These are phyloP conservation scores for Cladorrhinum sp. DNA, from an alignment of 2,329 filamentous ascomycete genomes.

Conservation along the genomic window DNA sequence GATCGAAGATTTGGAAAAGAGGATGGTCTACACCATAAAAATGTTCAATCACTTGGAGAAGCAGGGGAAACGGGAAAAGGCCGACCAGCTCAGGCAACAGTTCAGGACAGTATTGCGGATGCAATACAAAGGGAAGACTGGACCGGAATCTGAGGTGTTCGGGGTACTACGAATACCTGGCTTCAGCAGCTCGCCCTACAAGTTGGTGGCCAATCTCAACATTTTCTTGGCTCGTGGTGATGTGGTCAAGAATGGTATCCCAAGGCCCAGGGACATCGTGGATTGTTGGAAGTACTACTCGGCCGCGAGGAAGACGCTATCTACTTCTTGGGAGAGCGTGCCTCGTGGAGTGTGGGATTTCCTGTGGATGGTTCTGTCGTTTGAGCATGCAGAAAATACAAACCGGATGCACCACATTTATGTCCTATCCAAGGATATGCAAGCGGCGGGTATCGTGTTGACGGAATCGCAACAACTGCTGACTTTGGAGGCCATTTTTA, in stretches of 20 bases:
- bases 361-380: conserved; percentile 62
- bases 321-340: conserved; percentile 51
- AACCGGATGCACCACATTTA: conserved; percentile 61
- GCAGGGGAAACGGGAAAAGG: conserved; percentile 27
- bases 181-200: conserved; percentile 23
- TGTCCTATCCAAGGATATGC: conserved; percentile 64
- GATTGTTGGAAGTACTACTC: conserved; percentile 51
- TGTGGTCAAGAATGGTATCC: conserved; percentile 36
- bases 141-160: conserved; percentile 23
- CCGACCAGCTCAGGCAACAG: conserved; percentile 34
- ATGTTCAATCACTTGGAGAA: conserved; percentile 30
- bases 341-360: conserved; percentile 60
- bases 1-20: conserved; percentile 35
- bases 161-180: conserved; percentile 25
- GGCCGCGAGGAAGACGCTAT: conserved; percentile 43
- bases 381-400: conserved; percentile 48
- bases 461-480: conserved; percentile 58
- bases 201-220: conserved; percentile 31
- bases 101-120: conserved; percentile 34
- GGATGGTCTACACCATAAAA: conserved; percentile 28
- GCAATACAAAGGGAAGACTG: conserved; percentile 33
- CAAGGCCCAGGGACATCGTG: conserved; percentile 29
- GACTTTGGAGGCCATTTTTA: conserved; percentile 66
- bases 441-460: conserved; percentile 54
- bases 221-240: conserved; percentile 31